Percentiles rank a stretch among this genome's conserved stretches.
phyloP scores from a whole-genome alignment of 345 rosid species.

The Mallotus nudiflorus region DNA sequence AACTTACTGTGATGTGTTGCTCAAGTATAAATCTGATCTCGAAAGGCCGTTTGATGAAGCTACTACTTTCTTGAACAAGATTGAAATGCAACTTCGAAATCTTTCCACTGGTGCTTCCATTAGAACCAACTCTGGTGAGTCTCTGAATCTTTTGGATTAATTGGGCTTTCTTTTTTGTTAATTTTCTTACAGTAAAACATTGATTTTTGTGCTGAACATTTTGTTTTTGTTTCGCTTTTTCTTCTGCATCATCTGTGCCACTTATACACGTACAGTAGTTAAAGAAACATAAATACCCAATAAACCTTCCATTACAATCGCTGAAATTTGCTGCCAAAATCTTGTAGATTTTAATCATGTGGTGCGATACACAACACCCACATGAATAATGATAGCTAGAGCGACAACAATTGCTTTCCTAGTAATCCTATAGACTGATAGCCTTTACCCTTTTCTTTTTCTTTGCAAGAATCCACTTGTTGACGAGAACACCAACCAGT shows the following conservation, averaged over 20 bases:
- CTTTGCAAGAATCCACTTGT: constrained; percentile 15
- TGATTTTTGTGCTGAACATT: constrained; percentile 31
- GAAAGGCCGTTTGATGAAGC: constrained; percentile 94
- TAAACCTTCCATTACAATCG: constrained; percentile 18
- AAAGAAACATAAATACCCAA: constrained; percentile 14
- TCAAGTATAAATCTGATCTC: constrained; percentile 81
- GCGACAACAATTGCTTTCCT: constrained; percentile 27
- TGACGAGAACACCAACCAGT: constrained; percentile 19
- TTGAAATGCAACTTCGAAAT: constrained; percentile 84
- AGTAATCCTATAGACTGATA: constrained; percentile 19
- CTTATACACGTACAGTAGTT: constrained; percentile 9
- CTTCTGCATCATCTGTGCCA: constrained; percentile 24
- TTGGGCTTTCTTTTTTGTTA: background rate
- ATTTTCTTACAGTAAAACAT: constrained; percentile 6
- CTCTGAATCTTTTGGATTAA: constrained; percentile 2
- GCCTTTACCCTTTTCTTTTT: constrained; percentile 20
- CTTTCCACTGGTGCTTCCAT: constrained; percentile 63
- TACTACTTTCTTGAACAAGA: constrained; percentile 64
- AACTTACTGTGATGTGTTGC: constrained; percentile 70
- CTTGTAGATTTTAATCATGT: constrained; percentile 9
- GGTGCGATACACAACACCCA: constrained; percentile 23
- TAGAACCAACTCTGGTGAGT: constrained; percentile 53
- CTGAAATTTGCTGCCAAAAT: constrained; percentile 22
- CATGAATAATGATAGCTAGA: constrained; percentile 5
- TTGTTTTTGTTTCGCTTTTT: constrained; percentile 14